phyloP scores from a whole-genome alignment of 768 basidiomycete genomes.

The Chalciporus pseudorubinellus region DNA sequence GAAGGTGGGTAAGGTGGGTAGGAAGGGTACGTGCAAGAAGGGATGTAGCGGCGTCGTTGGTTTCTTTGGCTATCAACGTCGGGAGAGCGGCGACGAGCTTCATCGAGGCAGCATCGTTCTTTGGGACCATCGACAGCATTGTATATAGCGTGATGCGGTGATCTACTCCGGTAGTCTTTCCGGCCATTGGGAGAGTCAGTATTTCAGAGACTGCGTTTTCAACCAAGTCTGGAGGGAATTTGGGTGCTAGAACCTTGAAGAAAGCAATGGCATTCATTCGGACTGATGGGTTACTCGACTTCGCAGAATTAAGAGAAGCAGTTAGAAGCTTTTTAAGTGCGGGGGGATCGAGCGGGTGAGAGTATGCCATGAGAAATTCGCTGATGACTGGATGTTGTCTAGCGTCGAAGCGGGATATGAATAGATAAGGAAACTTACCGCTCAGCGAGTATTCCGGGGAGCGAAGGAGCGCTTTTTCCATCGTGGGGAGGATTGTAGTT shows the following conservation, averaged over 20 bases:
- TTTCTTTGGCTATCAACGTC: conserved; percentile 65
- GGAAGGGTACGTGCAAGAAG: conserved; percentile 55
- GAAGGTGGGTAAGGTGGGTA: conserved; percentile 54
- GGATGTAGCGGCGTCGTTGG: conserved; percentile 61
- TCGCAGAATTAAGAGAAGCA: conserved; percentile 63
- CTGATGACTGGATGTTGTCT: conserved; percentile 43
- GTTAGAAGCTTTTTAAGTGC: conserved; percentile 54
- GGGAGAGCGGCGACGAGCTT: conserved; percentile 40
- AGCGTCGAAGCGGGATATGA: background rate
- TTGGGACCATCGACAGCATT: conserved; percentile 60
- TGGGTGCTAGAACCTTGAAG: conserved; percentile 47
- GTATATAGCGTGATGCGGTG: conserved; percentile 80
- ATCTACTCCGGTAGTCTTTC: conserved; percentile 86
- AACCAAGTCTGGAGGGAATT: conserved; percentile 37
- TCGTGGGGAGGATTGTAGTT: conserved; percentile 57
- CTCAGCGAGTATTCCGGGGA: conserved; percentile 77
- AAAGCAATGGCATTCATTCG: conserved; percentile 56
- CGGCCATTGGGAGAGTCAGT: conserved; percentile 68
- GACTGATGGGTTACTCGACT: conserved; percentile 66
- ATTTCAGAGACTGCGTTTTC: conserved; percentile 59
- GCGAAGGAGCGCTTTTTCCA: conserved; percentile 78
- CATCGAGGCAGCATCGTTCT: conserved; percentile 49
- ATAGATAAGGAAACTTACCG: conserved; percentile 40
- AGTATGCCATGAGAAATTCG: conserved; percentile 56
- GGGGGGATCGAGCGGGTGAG: conserved; percentile 46